These are phyloP conservation scores for Saccharum spontaneum DNA, from an alignment of 176 grass and related monocot genomes.

Conservation along the genomic window DNA sequence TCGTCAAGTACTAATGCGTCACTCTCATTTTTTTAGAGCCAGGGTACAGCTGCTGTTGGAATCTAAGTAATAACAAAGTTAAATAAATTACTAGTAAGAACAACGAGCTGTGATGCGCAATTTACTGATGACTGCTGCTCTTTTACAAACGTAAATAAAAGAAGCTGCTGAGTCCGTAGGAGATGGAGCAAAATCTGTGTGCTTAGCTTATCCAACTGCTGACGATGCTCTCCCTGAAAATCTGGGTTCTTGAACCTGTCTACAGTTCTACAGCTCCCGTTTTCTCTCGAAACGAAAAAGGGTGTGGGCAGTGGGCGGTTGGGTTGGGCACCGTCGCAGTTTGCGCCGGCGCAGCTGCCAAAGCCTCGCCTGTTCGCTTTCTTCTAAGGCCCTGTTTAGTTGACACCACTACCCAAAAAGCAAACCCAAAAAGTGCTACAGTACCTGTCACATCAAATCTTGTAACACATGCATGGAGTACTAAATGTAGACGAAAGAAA, in stretches of 20 bases:
- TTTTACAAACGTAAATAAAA: neutral
- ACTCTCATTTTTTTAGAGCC: neutral
- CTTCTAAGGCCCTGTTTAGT: no score
- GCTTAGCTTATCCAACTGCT: neutral
- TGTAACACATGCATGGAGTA: no score
- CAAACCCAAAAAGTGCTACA: no score
- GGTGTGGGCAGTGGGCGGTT: neutral
- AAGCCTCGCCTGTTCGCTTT: neutral
- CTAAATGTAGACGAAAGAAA: no score
- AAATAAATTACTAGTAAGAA: no score
- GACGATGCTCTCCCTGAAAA: neutral
- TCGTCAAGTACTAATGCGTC: neutral
- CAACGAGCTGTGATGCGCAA: neutral
- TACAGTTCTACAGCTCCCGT: neutral
- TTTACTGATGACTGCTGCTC: neutral
- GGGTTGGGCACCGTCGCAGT: constrained; percentile 8
- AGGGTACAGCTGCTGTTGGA: neutral
- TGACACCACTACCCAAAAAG: no score
- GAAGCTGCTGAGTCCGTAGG: neutral
- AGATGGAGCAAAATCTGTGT: neutral
- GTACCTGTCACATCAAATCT: no score
- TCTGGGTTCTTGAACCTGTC: neutral
- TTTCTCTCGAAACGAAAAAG: neutral
- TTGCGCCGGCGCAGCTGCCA: constrained; percentile 10
- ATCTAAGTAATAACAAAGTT: neutral